Base-by-base conservation (phyloP, 164 flowering plant species). In the Litsea cubeba region DNA sequence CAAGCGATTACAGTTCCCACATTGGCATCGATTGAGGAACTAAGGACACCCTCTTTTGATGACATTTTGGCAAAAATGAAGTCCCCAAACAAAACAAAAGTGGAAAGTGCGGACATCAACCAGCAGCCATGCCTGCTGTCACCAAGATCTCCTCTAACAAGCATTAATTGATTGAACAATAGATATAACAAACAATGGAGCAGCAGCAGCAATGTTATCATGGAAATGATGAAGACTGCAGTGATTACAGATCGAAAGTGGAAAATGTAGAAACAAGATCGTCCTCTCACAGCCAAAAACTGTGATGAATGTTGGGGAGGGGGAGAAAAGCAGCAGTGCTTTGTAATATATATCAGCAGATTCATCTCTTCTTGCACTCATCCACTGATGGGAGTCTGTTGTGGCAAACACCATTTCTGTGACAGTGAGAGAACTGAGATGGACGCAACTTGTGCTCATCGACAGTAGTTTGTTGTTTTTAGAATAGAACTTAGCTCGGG, bases 81-180 rank as follows among this genome's bases (percentile, higher is more conserved):
- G n/a, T 28, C 79, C 14, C 77, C 68, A 62, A 79, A 78, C 50
- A 71, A 22, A 68, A 67, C 76, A n/a, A 86, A 77, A 73, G 74
- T 70, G 74, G 54, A 49, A n/a, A 71, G 35, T 25, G 18, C 71
- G n/a, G 85, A 81, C 68, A 71, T 75, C 78, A 87, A 84, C 73
- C 73, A 75, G 11, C 79, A 81, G 58, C 67, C 73, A 17, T 20
- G 50, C 50, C 51, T 24, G 25, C 64, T 28, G 25, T 54, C 71
- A 71, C 86, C 83, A 5, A 85, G 97, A 82, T 74, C 88, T 71
- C 93, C 96, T 62, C 88, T 90, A 67, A 73, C 83, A 54, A 76
- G 79, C 68, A 79, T 86, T 71, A 88, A 88, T 54, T 83, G 75
- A 83, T 65, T 3, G 20, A 25, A 68, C n/a, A n/a, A 23, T 64